Evolutionary conservation across 2,329 filamentous ascomycete species (phyloP), one percentile per base, ranked within the genome.

Genomic region (Fusarium xylarioides): DNA sequence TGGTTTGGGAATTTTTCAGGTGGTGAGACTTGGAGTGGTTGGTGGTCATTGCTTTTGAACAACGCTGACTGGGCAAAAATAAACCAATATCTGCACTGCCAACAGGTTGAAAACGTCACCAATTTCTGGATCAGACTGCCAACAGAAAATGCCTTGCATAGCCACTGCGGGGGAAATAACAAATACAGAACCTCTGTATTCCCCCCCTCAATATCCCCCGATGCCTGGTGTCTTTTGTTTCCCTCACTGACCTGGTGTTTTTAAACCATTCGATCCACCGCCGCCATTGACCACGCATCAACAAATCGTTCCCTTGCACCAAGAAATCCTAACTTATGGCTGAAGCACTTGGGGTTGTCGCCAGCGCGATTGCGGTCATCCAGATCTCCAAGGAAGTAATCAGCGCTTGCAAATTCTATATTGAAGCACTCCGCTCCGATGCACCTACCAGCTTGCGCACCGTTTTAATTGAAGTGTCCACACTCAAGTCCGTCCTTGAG

Each of bases 121-220:
- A n/a, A 54, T 38, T 38, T 53, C 9, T n/a, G 2, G 3, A 5
- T 7, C 7, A 28, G 50, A 4, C 23, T 38, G 7, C 34, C 23
- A 16, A 18, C 10, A 21, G 7, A 52, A 4, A 54, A 54, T 40
- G 35, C 35, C 23, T 54, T 40, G 35, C 35, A 54, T 38, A 54
- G 52, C 52, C 52, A 54, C 52, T 8, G 32, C 19, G 21, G 35
- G 52, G 35, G 11, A 30, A 54, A n/a, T 15, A 12, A 54, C 26
- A 38, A 18, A 21, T 10, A 1, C 26, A 14, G 10, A 18, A 9
- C 0, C 15, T 32, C 12, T 54, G n/a, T n/a, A n/a, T n/a, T n/a
- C n/a, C n/a, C n/a, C n/a, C 19, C 11, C 12, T 11, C 4, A 9
- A 28, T 3, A 53, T 5, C 47, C 15, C 6, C 3, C 16, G 4